These are phyloP conservation scores for Claviceps lovelessii DNA, from an alignment of 2,329 filamentous ascomycete genomes.

Conservation along the genomic window DNA sequence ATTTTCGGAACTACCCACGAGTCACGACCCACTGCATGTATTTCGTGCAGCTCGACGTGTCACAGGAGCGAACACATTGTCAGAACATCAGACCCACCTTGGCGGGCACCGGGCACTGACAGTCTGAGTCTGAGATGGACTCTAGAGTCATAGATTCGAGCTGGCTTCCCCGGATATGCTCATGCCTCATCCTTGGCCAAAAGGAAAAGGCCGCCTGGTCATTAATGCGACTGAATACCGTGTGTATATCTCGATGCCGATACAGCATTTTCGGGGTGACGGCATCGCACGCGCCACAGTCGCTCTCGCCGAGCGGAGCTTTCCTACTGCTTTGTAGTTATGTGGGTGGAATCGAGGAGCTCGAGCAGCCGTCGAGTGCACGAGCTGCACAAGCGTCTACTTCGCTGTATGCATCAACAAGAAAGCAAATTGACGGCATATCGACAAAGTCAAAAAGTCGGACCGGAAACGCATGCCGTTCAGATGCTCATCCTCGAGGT, in stretches of 20 bases:
- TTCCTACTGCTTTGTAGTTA: background rate
- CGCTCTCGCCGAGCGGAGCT: too few relatives aligned
- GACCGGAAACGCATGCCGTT: background rate
- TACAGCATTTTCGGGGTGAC: background rate
- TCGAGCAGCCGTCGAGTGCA: background rate
- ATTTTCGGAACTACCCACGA: background rate
- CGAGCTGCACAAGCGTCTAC: background rate
- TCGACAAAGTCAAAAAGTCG: background rate
- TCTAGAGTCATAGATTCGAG: background rate
- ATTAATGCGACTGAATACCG: background rate
- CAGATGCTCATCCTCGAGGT: background rate
- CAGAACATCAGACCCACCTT: background rate
- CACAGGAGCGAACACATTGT: background rate
- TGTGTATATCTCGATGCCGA: background rate
- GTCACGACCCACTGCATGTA: background rate
- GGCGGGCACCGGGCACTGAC: background rate
- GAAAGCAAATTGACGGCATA: background rate
- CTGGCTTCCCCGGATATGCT: background rate
- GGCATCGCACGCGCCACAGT: background rate
- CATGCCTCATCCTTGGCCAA: background rate
- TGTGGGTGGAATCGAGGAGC: background rate
- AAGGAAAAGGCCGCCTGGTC: too few relatives aligned
- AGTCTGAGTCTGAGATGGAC: too few relatives aligned
- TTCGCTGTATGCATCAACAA: background rate
- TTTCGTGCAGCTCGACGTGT: constrained; percentile 1